Conservation (phyloP, 208 protist genomes). For the Wallacemonas sp. region DNA sequence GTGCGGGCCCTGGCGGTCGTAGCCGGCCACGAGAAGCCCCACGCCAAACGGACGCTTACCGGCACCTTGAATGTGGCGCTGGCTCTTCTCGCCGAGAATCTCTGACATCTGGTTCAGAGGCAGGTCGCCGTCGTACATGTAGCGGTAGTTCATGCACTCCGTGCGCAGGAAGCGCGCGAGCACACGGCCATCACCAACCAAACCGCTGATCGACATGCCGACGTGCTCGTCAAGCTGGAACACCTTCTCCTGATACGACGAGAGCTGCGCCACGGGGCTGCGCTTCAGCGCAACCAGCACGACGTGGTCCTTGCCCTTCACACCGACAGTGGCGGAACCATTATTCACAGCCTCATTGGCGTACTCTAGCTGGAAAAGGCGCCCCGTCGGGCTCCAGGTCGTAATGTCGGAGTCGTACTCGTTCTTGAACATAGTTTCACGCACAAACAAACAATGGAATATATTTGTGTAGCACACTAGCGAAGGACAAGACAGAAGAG, state of each 20-base stretch:
- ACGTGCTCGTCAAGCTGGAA: conserved; percentile 98
- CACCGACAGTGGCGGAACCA: conserved; percentile 96
- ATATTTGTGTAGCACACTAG: too few species aligned
- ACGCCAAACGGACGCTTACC: conserved; percentile 98
- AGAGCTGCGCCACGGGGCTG: conserved; percentile 93
- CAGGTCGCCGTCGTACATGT: conserved; percentile 81
- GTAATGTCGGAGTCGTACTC: conserved; percentile 99
- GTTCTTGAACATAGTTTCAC: conserved; percentile 84
- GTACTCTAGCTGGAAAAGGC: conserved; percentile 99
- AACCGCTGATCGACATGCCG: conserved; percentile 97
- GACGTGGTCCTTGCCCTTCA: conserved; percentile 95
- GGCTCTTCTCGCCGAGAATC: conserved; percentile 92
- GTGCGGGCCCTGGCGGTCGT: conserved; percentile 93
- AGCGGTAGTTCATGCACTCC: conserved; percentile 98
- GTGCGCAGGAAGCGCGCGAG: conserved; percentile 95
- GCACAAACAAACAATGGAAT: background rate
- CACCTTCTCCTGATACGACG: conserved; percentile 98
- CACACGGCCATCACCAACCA: conserved; percentile 97
- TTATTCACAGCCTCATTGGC: conserved; percentile 99
- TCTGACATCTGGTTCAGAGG: conserved; percentile 80
- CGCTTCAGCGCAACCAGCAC: conserved; percentile 96
- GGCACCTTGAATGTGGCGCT: conserved; percentile 96
- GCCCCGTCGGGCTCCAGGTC: conserved; percentile 97
- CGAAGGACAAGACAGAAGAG: too few species aligned
- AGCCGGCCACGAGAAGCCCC: conserved; percentile 98